These are phyloP conservation scores for Mrakia gelida DNA, from an alignment of 768 basidiomycete genomes.

Conservation along the genomic window DNA sequence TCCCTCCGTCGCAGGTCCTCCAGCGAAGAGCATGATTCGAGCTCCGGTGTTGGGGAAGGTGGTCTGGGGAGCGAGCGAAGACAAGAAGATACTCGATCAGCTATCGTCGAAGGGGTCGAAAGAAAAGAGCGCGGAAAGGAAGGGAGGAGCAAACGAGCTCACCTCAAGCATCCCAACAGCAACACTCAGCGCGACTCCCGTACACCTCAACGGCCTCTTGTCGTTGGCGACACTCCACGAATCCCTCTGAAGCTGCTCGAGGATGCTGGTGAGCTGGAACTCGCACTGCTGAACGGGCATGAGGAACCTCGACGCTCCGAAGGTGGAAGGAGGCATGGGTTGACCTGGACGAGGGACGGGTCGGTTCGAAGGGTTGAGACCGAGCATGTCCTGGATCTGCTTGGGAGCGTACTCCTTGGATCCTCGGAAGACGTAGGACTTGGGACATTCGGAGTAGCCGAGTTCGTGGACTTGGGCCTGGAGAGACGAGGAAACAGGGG, in stretches of 20 bases:
- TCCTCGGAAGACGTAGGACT: constrained; percentile 98
- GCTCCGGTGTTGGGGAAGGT: constrained; percentile 95
- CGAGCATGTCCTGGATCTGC: constrained; percentile 98
- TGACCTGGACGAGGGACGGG: constrained; percentile 42
- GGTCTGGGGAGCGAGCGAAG: constrained; percentile 48
- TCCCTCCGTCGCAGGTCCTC: constrained; percentile 92
- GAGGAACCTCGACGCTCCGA: constrained; percentile 59
- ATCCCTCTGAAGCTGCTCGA: constrained; percentile 80
- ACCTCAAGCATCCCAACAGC: constrained; percentile 89
- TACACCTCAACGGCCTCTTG: constrained; percentile 86
- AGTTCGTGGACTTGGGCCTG: constrained; percentile 98
- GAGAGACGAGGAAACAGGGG: no score
- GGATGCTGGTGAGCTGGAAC: constrained; percentile 88
- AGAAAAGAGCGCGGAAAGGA: neutral
- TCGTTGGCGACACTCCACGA: constrained; percentile 98
- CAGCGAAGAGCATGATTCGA: constrained; percentile 91
- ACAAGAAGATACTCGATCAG: neutral
- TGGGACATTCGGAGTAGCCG: constrained; percentile 90
- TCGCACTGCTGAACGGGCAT: constrained; percentile 88
- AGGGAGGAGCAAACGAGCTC: constrained; percentile 29
- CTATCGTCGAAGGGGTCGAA: neutral
- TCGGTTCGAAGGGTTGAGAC: constrained; percentile 69
- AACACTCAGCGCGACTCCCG: constrained; percentile 88
- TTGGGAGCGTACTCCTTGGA: constrained; percentile 94
- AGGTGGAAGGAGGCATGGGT: constrained; percentile 42